Evolutionary conservation across 441 rosid species (phyloP).

Genomic region (Croton setiger): DNA sequence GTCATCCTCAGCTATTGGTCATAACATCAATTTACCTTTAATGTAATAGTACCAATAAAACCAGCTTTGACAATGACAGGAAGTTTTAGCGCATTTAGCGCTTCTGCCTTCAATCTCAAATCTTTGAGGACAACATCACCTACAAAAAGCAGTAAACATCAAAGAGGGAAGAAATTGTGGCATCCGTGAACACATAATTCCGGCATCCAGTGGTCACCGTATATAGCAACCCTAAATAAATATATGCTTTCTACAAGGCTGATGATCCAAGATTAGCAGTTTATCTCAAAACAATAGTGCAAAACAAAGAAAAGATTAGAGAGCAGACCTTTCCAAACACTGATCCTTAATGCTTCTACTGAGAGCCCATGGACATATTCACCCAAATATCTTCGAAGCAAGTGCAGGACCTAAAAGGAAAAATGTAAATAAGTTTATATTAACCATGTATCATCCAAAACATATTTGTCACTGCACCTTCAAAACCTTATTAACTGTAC

Average conservation of each 20-base stretch:
- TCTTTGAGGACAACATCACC: conserved; percentile 98
- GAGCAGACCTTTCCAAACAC: conserved; percentile 93
- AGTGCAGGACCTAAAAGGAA: conserved; percentile 70
- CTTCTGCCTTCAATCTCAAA: conserved; percentile 90
- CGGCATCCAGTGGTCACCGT: conserved; percentile 13
- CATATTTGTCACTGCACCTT: background rate
- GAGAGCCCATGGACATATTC: conserved; percentile 98
- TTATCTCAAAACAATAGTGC: conserved; percentile 1
- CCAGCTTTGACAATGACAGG: conserved; percentile 96
- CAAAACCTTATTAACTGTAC: background rate
- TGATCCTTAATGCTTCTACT: conserved; percentile 84
- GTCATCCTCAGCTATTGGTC: conserved; percentile 1
- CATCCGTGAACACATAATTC: conserved; percentile 13
- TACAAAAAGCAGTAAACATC: conserved; percentile 18
- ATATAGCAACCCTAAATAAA: background rate
- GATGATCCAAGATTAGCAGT: background rate
- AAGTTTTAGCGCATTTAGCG: conserved; percentile 82
- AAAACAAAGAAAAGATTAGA: conserved; percentile 7
- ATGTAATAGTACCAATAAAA: conserved; percentile 86
- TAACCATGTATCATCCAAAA: background rate
- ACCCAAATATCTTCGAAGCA: conserved; percentile 97
- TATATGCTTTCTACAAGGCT: background rate
- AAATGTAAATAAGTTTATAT: background rate
- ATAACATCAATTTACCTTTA: conserved; percentile 56
- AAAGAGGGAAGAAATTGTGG: background rate